Percentiles rank a stretch among this genome's conserved stretches.
Evolutionary conservation across 2,329 filamentous ascomycete species (phyloP).

Genomic region (Fusarium sp.): DNA sequence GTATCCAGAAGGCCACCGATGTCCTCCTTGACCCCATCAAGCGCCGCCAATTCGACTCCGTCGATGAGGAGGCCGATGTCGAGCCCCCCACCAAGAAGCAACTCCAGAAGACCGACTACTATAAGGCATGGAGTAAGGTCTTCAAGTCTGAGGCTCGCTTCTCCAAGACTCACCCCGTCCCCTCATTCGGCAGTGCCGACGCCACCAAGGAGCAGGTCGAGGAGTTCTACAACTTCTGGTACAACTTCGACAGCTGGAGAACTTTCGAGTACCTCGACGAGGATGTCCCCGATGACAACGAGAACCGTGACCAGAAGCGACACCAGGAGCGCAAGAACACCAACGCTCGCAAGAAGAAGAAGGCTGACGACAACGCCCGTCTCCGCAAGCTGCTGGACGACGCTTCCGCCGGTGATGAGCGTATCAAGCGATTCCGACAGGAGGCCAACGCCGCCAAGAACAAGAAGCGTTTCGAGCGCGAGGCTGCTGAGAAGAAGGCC

Average conservation of each 20-base stretch:
- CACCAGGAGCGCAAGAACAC: constrained; percentile 98
- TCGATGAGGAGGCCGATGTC: constrained; percentile 92
- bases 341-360: constrained; percentile 98
- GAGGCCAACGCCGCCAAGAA: constrained; percentile 94
- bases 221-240: constrained; percentile 99
- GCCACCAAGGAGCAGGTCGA: constrained; percentile 90
- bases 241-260: constrained; percentile 98
- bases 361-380: constrained; percentile 95
- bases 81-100: constrained; percentile 95
- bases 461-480: constrained; percentile 89
- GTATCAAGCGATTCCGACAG: constrained; percentile 97
- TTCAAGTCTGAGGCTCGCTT: constrained; percentile 95
- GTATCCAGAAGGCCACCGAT: constrained; percentile 98
- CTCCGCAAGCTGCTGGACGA: constrained; percentile 92
- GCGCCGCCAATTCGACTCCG: constrained; percentile 94
- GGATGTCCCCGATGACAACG: constrained; percentile 98
- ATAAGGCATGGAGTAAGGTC: constrained; percentile 90
- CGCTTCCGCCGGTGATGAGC: constrained; percentile 83
- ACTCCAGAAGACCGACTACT: constrained; percentile 85
- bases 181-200: constrained; percentile 83
- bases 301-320: constrained; percentile 98
- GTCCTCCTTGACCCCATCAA: constrained; percentile 91
- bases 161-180: constrained; percentile 90
- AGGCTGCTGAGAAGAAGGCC: constrained; percentile 88
- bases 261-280: constrained; percentile 98